phyloP scores from a whole-genome alignment of 2,329 filamentous ascomycete species.

The Pezicula rhizophila region DNA sequence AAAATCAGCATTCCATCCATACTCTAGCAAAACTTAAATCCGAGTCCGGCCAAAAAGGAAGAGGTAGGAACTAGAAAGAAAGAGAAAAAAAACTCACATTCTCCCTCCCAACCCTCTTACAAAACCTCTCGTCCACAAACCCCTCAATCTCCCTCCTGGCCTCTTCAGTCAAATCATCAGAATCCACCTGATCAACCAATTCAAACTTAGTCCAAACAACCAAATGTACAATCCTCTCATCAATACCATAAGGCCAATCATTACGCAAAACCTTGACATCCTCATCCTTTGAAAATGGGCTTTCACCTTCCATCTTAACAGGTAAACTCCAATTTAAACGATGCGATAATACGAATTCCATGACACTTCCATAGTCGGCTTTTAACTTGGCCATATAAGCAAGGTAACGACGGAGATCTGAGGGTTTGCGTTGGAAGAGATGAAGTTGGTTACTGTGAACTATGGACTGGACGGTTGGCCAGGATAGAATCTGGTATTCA shows the following conservation, averaged over 20 bases:
- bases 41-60: neutral
- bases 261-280: conserved; percentile 74
- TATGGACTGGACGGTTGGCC: conserved; percentile 61
- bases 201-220: conserved; percentile 89
- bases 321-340: conserved; percentile 61
- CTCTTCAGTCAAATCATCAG: conserved; percentile 56
- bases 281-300: conserved; percentile 18
- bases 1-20: conserved; percentile 25
- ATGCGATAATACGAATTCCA: conserved; percentile 67
- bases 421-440: conserved; percentile 70
- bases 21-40: neutral
- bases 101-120: conserved; percentile 41
- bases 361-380: conserved; percentile 66
- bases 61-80: conserved; percentile 3
- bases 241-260: conserved; percentile 87
- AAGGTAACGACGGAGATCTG: conserved; percentile 72
- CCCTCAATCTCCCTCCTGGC: conserved; percentile 60
- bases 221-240: conserved; percentile 68
- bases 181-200: conserved; percentile 58
- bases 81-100: conserved; percentile 39
- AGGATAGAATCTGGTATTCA: conserved; percentile 56
- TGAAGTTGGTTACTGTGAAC: conserved; percentile 63
- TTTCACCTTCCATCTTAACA: conserved; percentile 34
- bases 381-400: conserved; percentile 60
- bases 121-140: conserved; percentile 66